A percentile compares a stretch with the other conserved stretches of the same genome.
These are phyloP conservation scores for Physcomitrellopsis africana DNA, from an alignment of 225 moss, liverwort and hornwort species.

Conservation along the genomic window DNA sequence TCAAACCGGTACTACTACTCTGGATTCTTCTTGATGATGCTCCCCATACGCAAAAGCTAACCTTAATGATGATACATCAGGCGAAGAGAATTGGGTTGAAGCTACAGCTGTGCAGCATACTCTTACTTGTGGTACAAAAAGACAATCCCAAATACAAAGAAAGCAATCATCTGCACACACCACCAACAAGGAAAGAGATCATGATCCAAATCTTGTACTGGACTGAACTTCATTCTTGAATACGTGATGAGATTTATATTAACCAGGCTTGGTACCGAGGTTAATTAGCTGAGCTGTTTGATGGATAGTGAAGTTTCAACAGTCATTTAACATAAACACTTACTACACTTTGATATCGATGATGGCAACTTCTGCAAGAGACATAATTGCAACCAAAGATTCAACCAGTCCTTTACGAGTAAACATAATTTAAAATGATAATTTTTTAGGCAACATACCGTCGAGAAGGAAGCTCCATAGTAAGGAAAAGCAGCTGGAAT, in stretches of 20 bases:
- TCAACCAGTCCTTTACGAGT: background rate
- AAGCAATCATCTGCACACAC: constrained; percentile 79
- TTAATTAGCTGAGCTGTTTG: background rate
- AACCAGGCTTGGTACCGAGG: background rate
- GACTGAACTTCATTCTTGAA: background rate
- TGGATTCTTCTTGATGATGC: constrained; percentile 28
- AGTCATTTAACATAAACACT: background rate
- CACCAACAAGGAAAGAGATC: constrained; percentile 19
- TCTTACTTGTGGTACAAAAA: constrained; percentile 96
- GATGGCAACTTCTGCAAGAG: background rate
- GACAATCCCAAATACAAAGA: constrained; percentile 87
- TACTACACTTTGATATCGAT: background rate
- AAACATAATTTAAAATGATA: background rate
- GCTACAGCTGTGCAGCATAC: constrained; percentile 15
- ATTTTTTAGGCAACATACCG: constrained; percentile 50
- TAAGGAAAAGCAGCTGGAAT: constrained; percentile 94
- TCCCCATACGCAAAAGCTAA: constrained; percentile 31
- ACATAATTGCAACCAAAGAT: background rate
- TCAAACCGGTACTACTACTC: constrained; percentile 35
- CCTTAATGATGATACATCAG: constrained; percentile 23
- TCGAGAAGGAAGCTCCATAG: constrained; percentile 95
- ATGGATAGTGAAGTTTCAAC: background rate
- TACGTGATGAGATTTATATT: background rate
- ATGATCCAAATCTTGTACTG: background rate
- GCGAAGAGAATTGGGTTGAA: constrained; percentile 12